A percentile compares a stretch with the other conserved stretches of the same genome.
These are phyloP conservation scores for Nephelium lappaceum DNA, from an alignment of 345 rosid genomes.

Conservation along the genomic window DNA sequence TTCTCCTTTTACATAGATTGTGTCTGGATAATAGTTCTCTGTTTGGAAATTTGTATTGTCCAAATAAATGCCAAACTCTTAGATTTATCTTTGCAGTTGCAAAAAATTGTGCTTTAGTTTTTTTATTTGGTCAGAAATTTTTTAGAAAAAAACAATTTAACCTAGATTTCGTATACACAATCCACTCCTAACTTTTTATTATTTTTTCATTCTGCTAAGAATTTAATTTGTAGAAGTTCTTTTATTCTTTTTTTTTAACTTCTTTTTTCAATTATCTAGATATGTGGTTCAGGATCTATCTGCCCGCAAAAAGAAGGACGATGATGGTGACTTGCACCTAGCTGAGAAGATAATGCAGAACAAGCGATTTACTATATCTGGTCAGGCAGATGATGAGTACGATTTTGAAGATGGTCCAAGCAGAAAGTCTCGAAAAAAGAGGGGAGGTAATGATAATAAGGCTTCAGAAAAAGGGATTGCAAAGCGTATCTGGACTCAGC, in stretches of 20 bases:
- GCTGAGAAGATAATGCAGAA: conserved; percentile 74
- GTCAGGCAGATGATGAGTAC: conserved; percentile 88
- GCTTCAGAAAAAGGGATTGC: conserved; percentile 46
- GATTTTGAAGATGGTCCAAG: conserved; percentile 83
- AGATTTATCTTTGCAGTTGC: neutral
- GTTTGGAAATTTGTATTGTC: neutral
- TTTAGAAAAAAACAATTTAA: neutral
- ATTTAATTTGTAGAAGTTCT: neutral
- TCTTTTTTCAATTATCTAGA: conserved; percentile 32
- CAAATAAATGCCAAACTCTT: neutral
- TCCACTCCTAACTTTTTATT: neutral
- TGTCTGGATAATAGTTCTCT: neutral
- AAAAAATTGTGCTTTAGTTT: neutral
- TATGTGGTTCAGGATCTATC: conserved; percentile 47
- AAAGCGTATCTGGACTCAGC: conserved; percentile 78
- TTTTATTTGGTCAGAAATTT: neutral
- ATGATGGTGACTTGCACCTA: conserved; percentile 73
- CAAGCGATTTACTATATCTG: conserved; percentile 65
- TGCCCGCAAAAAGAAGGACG: conserved; percentile 46
- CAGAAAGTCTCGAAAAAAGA: conserved; percentile 54
- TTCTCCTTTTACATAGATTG: neutral
- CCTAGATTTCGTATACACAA: neutral
- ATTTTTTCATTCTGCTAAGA: neutral
- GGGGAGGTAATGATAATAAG: conserved; percentile 34
- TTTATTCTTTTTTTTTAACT: neutral